A percentile compares a stretch with the other conserved stretches of the same genome.
Evolutionary conservation across 192 early-diverging fungal genomes (phyloP).

Genomic region (Funneliformis mosseae): DNA sequence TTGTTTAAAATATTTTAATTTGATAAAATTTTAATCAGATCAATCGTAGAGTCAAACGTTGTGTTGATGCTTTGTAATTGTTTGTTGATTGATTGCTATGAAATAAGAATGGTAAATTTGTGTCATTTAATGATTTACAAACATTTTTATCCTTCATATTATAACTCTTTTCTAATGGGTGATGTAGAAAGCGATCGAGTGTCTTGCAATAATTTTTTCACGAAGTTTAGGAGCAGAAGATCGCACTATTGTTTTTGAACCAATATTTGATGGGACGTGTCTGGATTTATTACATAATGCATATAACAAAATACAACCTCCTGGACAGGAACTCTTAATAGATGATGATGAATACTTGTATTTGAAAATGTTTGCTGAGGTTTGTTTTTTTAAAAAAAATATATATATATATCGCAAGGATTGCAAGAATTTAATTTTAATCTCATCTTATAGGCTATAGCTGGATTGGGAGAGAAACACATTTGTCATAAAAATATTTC

Average conservation of each 20-base stretch:
- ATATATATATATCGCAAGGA: too few relatives aligned
- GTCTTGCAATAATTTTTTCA: not conserved
- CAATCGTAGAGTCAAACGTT: not conserved
- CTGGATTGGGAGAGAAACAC: not conserved
- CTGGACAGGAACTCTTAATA: not conserved
- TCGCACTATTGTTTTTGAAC: constrained; percentile 6
- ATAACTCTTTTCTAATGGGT: not conserved
- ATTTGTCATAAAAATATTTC: constrained; percentile 6
- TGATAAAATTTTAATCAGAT: not conserved
- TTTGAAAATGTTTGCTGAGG: constrained; percentile 1
- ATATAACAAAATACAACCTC: not conserved
- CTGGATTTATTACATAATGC: not conserved
- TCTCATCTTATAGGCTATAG: not conserved
- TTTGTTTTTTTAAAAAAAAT: not conserved
- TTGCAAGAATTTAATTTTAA: too few relatives aligned
- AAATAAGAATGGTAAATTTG: constrained; percentile 10
- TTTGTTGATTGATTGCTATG: constrained; percentile 3
- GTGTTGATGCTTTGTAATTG: not conserved
- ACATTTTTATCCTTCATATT: not conserved
- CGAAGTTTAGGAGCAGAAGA: constrained; percentile 10
- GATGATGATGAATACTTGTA: not conserved
- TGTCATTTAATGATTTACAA: not conserved
- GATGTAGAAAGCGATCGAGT: not conserved
- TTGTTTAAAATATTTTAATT: not conserved
- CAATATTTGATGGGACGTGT: not conserved